A percentile compares a stretch with the other conserved stretches of the same genome.
phyloP scores from a whole-genome alignment of 2,329 filamentous ascomycete species.

The Calonectria fujianensis region DNA sequence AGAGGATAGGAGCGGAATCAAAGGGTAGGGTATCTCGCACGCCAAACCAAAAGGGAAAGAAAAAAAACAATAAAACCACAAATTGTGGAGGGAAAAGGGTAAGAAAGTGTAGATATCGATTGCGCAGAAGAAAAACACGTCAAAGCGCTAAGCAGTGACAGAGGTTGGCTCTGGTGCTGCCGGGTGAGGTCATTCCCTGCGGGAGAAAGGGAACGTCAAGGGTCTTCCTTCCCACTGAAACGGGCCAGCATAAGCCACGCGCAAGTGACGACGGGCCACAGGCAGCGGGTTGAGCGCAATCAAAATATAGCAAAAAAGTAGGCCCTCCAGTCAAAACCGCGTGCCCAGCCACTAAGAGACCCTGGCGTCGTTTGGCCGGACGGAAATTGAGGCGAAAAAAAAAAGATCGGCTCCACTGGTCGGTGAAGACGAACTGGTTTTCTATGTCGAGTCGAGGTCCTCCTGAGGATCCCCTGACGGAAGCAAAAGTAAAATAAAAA shows the following conservation, averaged over 20 bases:
- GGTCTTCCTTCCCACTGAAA: slow-evolving; percentile 28
- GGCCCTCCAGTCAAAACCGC: slow-evolving; percentile 5
- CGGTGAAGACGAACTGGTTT: slow-evolving; percentile 30
- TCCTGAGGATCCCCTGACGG: not conserved
- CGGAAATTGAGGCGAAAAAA: slow-evolving; percentile 26
- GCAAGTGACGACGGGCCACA: not conserved
- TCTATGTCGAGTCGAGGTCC: not conserved
- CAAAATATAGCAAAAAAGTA: slow-evolving; percentile 11
- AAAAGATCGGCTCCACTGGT: slow-evolving; percentile 31
- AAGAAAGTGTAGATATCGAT: not conserved
- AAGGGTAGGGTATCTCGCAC: slow-evolving; percentile 9
- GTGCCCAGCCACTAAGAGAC: slow-evolving; percentile 23
- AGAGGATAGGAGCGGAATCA: not conserved
- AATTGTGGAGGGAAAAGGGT: not conserved
- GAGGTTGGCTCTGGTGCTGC: slow-evolving; percentile 2
- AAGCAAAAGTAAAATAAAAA: not conserved
- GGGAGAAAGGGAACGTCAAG: slow-evolving; percentile 18
- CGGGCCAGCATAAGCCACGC: not conserved
- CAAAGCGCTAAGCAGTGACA: slow-evolving; percentile 19
- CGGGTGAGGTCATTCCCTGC: slow-evolving; percentile 34
- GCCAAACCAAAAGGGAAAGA: slow-evolving; percentile 8
- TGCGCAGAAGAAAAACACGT: not conserved
- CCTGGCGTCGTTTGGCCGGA: slow-evolving; percentile 13
- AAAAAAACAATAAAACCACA: not conserved
- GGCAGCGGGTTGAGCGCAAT: not conserved